These are phyloP conservation scores for Scheffersomyces stipitis DNA, from an alignment of 805 yeast species.

Conservation along the genomic window DNA sequence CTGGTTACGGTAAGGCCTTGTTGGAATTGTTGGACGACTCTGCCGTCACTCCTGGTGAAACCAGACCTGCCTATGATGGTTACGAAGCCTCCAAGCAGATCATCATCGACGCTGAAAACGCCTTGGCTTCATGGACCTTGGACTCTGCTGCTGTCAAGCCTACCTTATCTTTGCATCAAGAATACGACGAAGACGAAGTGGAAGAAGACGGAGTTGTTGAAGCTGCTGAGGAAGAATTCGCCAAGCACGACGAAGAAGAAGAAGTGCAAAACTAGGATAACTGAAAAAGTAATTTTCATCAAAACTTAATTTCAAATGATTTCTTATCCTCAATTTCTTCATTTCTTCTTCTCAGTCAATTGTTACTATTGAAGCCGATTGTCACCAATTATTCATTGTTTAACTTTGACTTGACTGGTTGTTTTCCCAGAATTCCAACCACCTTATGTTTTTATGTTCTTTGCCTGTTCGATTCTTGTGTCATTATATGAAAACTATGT, in stretches of 20 bases:
- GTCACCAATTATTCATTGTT: too few species aligned
- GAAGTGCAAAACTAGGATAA: too few species aligned
- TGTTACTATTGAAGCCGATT: too few species aligned
- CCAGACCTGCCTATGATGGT: slow-evolving; percentile 87
- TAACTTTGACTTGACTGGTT: too few species aligned
- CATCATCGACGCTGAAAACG: slow-evolving; percentile 81
- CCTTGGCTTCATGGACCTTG: slow-evolving; percentile 80
- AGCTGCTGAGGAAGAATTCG: slow-evolving; percentile 55
- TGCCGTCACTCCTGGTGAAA: slow-evolving; percentile 90
- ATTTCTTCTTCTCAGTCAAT: too few species aligned
- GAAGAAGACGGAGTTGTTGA: slow-evolving; percentile 48
- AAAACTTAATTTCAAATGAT: slow-evolving; percentile 1
- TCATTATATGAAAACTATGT: too few species aligned
- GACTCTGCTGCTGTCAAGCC: slow-evolving; percentile 83
- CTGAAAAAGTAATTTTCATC: slow-evolving; percentile 1
- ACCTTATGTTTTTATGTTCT: too few species aligned
- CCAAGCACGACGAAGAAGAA: slow-evolving; percentile 38
- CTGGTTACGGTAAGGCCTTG: slow-evolving; percentile 86
- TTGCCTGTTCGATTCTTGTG: too few species aligned
- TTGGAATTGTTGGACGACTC: slow-evolving; percentile 80
- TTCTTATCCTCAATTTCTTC: too few species aligned
- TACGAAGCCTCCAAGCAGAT: slow-evolving; percentile 87
- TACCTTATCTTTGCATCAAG: slow-evolving; percentile 67
- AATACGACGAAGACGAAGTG: slow-evolving; percentile 48
- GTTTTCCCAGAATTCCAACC: too few species aligned